These are phyloP conservation scores for Pilasporangium apinafurcum DNA, from an alignment of 352 stramenopile species.

Conservation along the genomic window DNA sequence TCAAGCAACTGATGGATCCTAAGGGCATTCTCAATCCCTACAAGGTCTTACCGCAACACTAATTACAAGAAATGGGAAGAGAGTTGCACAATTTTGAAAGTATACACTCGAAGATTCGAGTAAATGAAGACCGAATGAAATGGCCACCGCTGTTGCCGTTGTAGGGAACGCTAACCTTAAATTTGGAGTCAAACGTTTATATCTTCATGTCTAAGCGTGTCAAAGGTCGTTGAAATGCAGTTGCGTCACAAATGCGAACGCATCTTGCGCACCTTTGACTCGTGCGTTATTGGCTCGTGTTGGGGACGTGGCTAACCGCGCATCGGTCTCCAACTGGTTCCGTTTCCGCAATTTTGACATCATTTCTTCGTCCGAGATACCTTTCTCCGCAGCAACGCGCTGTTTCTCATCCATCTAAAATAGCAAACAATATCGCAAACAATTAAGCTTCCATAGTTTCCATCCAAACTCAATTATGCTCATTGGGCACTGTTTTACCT, in stretches of 20 bases:
- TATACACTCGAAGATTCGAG: no score
- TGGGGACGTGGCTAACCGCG: constrained; percentile 62
- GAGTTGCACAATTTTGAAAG: no score
- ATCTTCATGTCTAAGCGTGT: not conserved
- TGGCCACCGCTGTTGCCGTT: no score
- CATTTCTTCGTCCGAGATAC: constrained; percentile 83
- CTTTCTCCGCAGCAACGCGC: constrained; percentile 67
- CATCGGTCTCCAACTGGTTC: constrained; percentile 60
- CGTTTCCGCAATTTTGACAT: constrained; percentile 71
- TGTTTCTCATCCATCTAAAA: constrained; percentile 63
- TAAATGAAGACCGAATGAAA: no score
- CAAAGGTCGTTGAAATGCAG: constrained; percentile 64
- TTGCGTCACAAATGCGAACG: constrained; percentile 66
- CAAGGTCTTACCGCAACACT: constrained; percentile 55
- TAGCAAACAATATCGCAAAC: not conserved
- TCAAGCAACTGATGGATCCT: constrained; percentile 90
- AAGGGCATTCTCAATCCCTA: constrained; percentile 90
- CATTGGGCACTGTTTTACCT: constrained; percentile 30
- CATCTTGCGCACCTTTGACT: constrained; percentile 26
- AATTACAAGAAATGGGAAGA: no score
- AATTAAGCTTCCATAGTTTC: not conserved
- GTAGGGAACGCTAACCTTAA: no score
- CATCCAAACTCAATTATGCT: no score
- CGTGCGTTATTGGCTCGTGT: constrained; percentile 26
- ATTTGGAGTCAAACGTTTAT: no score